Conservation (phyloP, 2,329 filamentous ascomycete genomes). For the Paraphaeosphaeria minitans region DNA sequence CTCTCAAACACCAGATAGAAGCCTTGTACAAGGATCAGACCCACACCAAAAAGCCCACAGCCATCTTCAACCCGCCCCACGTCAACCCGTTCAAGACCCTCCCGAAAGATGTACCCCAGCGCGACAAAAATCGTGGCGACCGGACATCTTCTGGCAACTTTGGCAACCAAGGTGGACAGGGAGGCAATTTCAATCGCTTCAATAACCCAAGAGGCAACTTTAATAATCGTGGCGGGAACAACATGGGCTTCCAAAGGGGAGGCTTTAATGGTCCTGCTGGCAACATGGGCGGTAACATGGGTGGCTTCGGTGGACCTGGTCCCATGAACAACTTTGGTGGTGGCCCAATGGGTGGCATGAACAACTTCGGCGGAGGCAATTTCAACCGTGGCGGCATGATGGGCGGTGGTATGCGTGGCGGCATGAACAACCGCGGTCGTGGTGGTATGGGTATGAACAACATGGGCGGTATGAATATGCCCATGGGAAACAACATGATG, state of each 20-base stretch:
- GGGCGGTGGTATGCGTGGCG: constrained; percentile 49
- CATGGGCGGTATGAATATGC: constrained; percentile 45
- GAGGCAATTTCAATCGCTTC: constrained; percentile 36
- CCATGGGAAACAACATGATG: constrained; percentile 43
- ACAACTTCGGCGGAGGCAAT: constrained; percentile 44
- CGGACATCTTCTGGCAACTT: constrained; percentile 53
- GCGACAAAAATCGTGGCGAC: constrained; percentile 68
- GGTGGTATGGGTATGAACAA: constrained; percentile 44
- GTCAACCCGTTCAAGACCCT: constrained; percentile 89
- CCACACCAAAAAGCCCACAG: constrained; percentile 68
- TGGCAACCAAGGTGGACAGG: constrained; percentile 59
- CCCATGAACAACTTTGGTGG: constrained; percentile 56
- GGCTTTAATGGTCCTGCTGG: constrained; percentile 44
- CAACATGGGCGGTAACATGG: constrained; percentile 47
- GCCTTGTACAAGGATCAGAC: constrained; percentile 62
- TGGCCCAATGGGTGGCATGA: constrained; percentile 42
- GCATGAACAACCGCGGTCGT: constrained; percentile 51
- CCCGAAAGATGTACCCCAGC: constrained; percentile 82
- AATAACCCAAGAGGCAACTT: constrained; percentile 42
- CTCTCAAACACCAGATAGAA: constrained; percentile 82
- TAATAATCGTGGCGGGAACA: constrained; percentile 32
- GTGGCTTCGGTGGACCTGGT: constrained; percentile 53
- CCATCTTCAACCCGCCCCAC: constrained; percentile 76
- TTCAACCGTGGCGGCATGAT: constrained; percentile 54
- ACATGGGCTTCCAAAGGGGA: constrained; percentile 44